These are phyloP conservation scores for Didymella lethalis DNA, from an alignment of 2,329 filamentous ascomycete species.

Conservation along the genomic window DNA sequence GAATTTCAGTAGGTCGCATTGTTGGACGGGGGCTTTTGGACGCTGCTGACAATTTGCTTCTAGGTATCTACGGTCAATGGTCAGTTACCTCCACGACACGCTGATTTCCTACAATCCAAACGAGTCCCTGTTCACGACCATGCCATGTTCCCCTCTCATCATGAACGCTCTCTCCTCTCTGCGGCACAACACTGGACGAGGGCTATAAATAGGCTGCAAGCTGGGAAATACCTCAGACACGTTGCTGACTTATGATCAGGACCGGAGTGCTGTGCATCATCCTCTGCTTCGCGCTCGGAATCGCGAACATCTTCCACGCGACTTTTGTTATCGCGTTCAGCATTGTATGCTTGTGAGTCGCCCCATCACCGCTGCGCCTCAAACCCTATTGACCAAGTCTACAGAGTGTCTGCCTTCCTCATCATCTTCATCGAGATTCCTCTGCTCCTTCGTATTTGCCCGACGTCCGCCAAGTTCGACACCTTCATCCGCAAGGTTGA, in stretches of 20 bases:
- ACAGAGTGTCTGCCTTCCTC: constrained; percentile 58
- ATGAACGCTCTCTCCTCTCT: background rate
- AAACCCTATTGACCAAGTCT: constrained; percentile 11
- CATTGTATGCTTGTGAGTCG: constrained; percentile 58
- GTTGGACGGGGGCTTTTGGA: constrained; percentile 19
- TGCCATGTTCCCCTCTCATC: background rate
- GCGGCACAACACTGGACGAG: background rate
- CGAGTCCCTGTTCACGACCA: no score
- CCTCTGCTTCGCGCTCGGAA: constrained; percentile 71
- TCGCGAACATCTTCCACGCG: constrained; percentile 73
- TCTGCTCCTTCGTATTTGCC: constrained; percentile 95
- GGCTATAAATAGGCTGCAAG: constrained; percentile 2
- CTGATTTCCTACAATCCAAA: background rate
- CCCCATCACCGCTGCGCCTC: background rate
- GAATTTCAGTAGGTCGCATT: constrained; percentile 67
- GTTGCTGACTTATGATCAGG: constrained; percentile 48
- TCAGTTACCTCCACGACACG: constrained; percentile 51
- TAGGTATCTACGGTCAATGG: constrained; percentile 75
- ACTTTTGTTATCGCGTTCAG: constrained; percentile 66
- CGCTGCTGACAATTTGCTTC: constrained; percentile 44
- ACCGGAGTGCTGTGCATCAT: constrained; percentile 68
- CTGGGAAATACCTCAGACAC: background rate
- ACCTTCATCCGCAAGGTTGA: constrained; percentile 87
- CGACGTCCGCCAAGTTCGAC: constrained; percentile 90
- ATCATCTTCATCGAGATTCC: constrained; percentile 75